A percentile compares a stretch with the other conserved stretches of the same genome.
Evolutionary conservation across 148 eudicot species (phyloP).

Genomic region (Cornus suecica): DNA sequence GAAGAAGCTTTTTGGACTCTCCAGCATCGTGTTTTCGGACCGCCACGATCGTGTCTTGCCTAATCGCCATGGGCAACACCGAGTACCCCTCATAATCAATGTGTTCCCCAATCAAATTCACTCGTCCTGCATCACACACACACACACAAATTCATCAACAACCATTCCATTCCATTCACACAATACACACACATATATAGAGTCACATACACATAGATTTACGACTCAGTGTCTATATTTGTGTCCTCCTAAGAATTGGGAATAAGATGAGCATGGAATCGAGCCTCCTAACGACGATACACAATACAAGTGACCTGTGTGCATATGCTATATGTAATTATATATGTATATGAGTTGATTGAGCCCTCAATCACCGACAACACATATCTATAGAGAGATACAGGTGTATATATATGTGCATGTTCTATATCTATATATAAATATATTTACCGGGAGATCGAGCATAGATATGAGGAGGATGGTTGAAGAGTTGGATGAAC

Average conservation of each 20-base stretch:
- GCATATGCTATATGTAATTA: no score
- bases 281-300: no score
- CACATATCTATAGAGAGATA: no score
- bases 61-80: slow-evolving; percentile 89
- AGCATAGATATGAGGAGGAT: slow-evolving; percentile 62
- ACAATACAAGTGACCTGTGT: no score
- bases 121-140: slow-evolving; percentile 43
- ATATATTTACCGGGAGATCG: slow-evolving; percentile 70
- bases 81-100: slow-evolving; percentile 96
- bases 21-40: slow-evolving; percentile 46
- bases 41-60: slow-evolving; percentile 87
- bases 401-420: not conserved
- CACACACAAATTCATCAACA: not conserved
- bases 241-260: no score
- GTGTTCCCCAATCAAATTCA: slow-evolving; percentile 97
- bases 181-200: not conserved
- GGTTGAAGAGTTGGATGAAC: slow-evolving; percentile 57
- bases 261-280: no score
- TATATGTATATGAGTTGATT: no score
- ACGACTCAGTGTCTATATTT: no score
- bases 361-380: no score
- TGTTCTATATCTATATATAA: no score
- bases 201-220: no score
- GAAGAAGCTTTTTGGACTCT: slow-evolving; percentile 43
- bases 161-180: not conserved